Conservation (phyloP, 78 protist species). For the Dictyostelium firmibasis region DNA sequence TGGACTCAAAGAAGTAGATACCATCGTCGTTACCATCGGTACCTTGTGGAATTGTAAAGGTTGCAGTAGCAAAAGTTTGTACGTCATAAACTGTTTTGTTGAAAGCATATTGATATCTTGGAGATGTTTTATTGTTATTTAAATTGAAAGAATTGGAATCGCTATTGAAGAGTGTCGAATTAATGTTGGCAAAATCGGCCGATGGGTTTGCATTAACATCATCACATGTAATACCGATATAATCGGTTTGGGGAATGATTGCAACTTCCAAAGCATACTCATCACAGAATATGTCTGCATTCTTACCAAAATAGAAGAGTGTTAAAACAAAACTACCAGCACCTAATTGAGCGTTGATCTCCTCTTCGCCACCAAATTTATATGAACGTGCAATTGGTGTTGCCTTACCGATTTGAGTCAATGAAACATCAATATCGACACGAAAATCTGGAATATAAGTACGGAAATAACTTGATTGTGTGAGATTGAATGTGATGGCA, state of each 20-base stretch:
- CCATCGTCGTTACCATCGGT: slow-evolving; percentile 6
- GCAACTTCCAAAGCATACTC: slow-evolving; percentile 38
- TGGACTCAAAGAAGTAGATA: background rate
- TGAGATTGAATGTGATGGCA: slow-evolving; percentile 9
- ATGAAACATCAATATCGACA: slow-evolving; percentile 53
- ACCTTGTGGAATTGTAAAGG: slow-evolving; percentile 5
- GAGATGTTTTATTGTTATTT: too few species aligned
- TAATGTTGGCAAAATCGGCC: background rate
- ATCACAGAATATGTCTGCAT: slow-evolving; percentile 60
- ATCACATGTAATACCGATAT: background rate
- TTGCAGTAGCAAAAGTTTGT: background rate
- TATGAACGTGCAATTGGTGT: slow-evolving; percentile 8
- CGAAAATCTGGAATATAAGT: slow-evolving; percentile 50
- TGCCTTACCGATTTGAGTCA: background rate
- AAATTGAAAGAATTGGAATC: background rate
- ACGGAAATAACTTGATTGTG: background rate
- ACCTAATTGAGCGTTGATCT: background rate
- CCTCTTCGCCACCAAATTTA: slow-evolving; percentile 67
- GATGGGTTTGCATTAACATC: background rate
- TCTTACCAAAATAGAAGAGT: slow-evolving; percentile 36
- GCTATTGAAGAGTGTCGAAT: background rate
- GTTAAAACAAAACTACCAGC: slow-evolving; percentile 3
- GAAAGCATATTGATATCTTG: background rate
- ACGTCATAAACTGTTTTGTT: background rate
- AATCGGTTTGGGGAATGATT: background rate